Conservation (phyloP, 106 monocot genomes). For the Iris macrosiphon region DNA sequence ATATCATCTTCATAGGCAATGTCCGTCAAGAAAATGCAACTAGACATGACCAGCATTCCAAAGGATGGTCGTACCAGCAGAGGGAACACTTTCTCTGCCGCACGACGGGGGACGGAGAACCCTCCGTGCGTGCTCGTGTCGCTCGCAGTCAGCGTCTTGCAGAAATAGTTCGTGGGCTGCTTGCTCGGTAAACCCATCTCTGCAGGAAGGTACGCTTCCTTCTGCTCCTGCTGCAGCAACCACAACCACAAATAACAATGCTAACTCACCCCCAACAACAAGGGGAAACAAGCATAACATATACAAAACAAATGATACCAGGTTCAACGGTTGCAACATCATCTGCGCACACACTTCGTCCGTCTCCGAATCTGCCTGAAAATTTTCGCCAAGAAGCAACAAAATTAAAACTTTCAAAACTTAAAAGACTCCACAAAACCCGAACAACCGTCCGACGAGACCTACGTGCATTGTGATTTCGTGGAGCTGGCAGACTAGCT, state of each 20-base stretch:
- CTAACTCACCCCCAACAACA: too few species aligned
- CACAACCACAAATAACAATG: background rate
- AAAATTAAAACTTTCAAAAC: background rate
- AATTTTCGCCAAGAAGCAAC: conserved; percentile 1
- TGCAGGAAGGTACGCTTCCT: conserved; percentile 2
- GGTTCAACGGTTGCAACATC: conserved; percentile 70
- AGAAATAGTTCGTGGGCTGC: conserved; percentile 11
- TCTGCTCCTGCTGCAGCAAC: conserved; percentile 6
- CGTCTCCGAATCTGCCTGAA: conserved; percentile 82
- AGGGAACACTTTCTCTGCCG: conserved; percentile 12
- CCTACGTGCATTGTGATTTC: conserved; percentile 96
- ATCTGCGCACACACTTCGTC: conserved; percentile 94
- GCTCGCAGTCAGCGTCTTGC: conserved; percentile 8
- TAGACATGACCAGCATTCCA: background rate
- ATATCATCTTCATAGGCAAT: too few species aligned
- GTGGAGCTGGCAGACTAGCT: conserved; percentile 90
- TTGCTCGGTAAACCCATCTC: conserved; percentile 7
- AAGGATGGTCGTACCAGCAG: too few species aligned
- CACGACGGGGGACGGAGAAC: conserved; percentile 7
- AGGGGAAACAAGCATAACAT: too few species aligned
- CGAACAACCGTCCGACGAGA: too few species aligned
- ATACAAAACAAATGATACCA: conserved; percentile 22
- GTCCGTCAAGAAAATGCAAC: too few species aligned
- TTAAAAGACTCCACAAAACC: background rate
- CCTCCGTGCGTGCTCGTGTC: conserved; percentile 5